Conservation (phyloP, 1,284 basidiomycete genomes). For the Tetrapyrgos nigripes region DNA sequence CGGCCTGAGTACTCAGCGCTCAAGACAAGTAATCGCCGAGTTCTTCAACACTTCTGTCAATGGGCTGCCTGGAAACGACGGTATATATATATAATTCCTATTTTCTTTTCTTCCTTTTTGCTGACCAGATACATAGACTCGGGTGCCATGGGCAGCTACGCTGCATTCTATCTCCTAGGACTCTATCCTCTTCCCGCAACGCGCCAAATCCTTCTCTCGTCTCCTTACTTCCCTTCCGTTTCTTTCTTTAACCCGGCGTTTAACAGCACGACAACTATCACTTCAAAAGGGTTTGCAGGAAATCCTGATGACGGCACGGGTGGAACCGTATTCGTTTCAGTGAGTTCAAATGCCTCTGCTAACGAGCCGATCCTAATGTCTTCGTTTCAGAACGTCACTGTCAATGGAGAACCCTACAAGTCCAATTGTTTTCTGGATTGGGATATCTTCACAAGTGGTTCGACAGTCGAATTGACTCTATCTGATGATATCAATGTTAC, state of each 20-base stretch:
- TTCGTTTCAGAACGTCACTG: conserved; percentile 13
- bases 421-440: conserved; percentile 54
- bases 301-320: conserved; percentile 44
- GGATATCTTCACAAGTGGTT: conserved; percentile 45
- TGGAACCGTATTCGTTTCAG: conserved; percentile 17
- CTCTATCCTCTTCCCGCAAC: conserved; percentile 70
- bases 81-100: background rate
- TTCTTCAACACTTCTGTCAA: conserved; percentile 17
- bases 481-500: conserved; percentile 41
- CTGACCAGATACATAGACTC: background rate
- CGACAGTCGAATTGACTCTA: conserved; percentile 45
- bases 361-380: background rate
- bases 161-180: conserved; percentile 63
- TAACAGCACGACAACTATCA: conserved; percentile 63
- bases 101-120: background rate
- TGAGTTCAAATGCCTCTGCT: background rate
- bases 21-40: conserved; percentile 12
- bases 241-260: conserved; percentile 65
- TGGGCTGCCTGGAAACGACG: conserved; percentile 22
- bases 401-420: conserved; percentile 43
- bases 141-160: conserved; percentile 76
- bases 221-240: conserved; percentile 65
- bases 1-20: conserved; percentile 42
- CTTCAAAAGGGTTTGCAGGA: conserved; percentile 54
- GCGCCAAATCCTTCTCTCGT: conserved; percentile 62